A percentile compares a stretch with the other conserved stretches of the same genome.
Evolutionary conservation across 352 stramenopile species (phyloP).

Genomic region (Thalassiosira exigua): DNA sequence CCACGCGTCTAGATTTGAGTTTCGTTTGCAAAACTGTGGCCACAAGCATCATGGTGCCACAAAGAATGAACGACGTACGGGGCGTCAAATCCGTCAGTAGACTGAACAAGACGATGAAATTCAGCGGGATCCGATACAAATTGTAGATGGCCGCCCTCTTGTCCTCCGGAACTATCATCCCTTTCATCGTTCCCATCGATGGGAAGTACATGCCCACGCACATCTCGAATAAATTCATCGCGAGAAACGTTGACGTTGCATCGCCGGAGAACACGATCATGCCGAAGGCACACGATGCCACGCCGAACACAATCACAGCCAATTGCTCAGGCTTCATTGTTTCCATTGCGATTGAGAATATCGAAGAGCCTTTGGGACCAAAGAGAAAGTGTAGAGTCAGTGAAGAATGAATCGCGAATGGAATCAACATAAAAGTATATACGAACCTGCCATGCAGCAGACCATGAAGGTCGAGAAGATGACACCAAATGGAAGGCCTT

Average conservation of each 20-base stretch:
- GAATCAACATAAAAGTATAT: no score
- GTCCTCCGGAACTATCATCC: conserved; percentile 86
- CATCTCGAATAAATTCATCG: conserved; percentile 87
- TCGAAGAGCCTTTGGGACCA: no score
- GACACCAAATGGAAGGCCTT: conserved; percentile 73
- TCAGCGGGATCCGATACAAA: conserved; percentile 89
- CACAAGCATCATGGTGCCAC: no score
- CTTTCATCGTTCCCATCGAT: conserved; percentile 85
- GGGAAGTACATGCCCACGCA: conserved; percentile 90
- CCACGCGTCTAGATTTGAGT: no score
- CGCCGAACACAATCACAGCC: no score
- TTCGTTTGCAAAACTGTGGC: no score
- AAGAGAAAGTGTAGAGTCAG: no score
- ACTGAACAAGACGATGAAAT: conserved; percentile 89
- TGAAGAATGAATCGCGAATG: no score
- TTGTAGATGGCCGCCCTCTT: conserved; percentile 88
- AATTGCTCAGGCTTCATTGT: no score
- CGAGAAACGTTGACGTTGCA: conserved; percentile 80
- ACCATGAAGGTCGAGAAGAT: conserved; percentile 86
- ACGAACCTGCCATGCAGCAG: conserved; percentile 80
- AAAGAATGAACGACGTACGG: no score
- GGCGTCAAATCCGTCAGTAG: no score
- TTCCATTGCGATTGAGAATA: no score
- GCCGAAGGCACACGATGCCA: conserved; percentile 63
- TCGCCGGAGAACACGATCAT: conserved; percentile 71